Evolutionary conservation across 371 early-diverging fungal genomes (phyloP).

Genomic region (Circinella minor): DNA sequence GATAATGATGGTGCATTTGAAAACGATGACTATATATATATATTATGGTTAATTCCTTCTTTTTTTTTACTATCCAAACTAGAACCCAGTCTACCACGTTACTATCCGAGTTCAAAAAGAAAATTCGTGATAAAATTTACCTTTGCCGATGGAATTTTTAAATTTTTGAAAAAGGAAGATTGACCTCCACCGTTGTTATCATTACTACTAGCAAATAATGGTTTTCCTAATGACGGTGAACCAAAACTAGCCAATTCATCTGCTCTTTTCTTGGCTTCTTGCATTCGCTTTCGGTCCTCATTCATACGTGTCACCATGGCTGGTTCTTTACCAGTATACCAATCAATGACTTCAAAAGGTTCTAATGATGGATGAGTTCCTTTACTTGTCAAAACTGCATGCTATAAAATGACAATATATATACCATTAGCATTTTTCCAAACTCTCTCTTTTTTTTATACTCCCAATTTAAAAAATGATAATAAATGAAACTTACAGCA

Average conservation of each 20-base stretch:
- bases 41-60: background rate
- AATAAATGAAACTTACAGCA: slow-evolving; percentile 38
- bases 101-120: background rate
- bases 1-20: slow-evolving; percentile 26
- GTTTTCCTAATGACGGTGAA: slow-evolving; percentile 29
- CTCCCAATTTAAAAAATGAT: too few relatives aligned
- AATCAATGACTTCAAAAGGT: slow-evolving; percentile 44
- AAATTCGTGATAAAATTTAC: slow-evolving; percentile 18
- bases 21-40: slow-evolving; percentile 19
- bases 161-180: slow-evolving; percentile 40
- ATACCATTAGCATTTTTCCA: background rate
- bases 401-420: slow-evolving; percentile 23
- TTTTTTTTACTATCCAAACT: background rate
- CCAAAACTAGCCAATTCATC: slow-evolving; percentile 18
- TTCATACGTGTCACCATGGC: slow-evolving; percentile 47
- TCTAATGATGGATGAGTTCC: slow-evolving; percentile 37
- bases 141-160: slow-evolving; percentile 31
- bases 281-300: slow-evolving; percentile 28
- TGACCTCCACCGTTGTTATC: background rate
- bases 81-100: background rate
- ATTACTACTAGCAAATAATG: slow-evolving; percentile 30
- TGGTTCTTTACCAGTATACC: slow-evolving; percentile 49
- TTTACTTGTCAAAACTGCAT: slow-evolving; percentile 45
- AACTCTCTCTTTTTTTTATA: background rate
- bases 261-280: slow-evolving; percentile 31